Evolutionary conservation across 805 yeast genomes (phyloP).

Genomic region (Debaryomyces tyrocola): DNA sequence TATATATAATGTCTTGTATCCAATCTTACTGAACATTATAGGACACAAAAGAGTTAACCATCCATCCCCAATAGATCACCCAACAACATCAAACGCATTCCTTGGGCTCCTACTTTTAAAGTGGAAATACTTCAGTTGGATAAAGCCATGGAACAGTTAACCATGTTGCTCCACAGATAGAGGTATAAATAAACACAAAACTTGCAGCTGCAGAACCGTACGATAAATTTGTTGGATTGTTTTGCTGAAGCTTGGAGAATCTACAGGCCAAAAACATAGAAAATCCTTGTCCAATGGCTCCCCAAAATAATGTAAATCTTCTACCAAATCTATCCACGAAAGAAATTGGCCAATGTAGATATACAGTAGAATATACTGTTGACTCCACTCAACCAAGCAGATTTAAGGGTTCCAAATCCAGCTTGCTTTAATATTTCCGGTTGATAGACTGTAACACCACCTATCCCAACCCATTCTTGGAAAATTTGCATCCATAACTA

Average conservation of each 20-base stretch:
- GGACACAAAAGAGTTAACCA: slow-evolving; percentile 33
- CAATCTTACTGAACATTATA: slow-evolving; percentile 26
- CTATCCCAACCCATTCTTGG: slow-evolving; percentile 26
- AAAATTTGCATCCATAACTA: slow-evolving; percentile 18
- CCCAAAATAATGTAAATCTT: slow-evolving; percentile 25
- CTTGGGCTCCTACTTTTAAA: slow-evolving; percentile 22
- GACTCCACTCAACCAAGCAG: slow-evolving; percentile 24
- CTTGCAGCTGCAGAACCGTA: slow-evolving; percentile 21
- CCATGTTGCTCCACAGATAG: slow-evolving; percentile 27
- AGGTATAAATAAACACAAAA: slow-evolving; percentile 18
- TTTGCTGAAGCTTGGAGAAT: slow-evolving; percentile 1
- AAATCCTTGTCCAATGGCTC: slow-evolving; percentile 25
- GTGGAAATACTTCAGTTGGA: slow-evolving; percentile 26
- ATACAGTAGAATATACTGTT: slow-evolving; percentile 26
- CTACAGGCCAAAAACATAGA: slow-evolving; percentile 17
- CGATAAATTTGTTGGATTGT: slow-evolving; percentile 1
- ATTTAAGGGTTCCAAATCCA: slow-evolving; percentile 15
- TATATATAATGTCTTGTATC: slow-evolving; percentile 28
- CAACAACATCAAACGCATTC: slow-evolving; percentile 20
- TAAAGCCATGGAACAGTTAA: slow-evolving; percentile 30
- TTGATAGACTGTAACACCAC: slow-evolving; percentile 25
- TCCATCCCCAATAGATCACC: slow-evolving; percentile 31
- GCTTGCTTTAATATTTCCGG: slow-evolving; percentile 22
- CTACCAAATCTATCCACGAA: slow-evolving; percentile 26
- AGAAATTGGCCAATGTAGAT: slow-evolving; percentile 25